Percentiles rank a stretch among this genome's conserved stretches.
phyloP scores from a whole-genome alignment of 2,329 filamentous ascomycete species.

The Xylaria sp. region DNA sequence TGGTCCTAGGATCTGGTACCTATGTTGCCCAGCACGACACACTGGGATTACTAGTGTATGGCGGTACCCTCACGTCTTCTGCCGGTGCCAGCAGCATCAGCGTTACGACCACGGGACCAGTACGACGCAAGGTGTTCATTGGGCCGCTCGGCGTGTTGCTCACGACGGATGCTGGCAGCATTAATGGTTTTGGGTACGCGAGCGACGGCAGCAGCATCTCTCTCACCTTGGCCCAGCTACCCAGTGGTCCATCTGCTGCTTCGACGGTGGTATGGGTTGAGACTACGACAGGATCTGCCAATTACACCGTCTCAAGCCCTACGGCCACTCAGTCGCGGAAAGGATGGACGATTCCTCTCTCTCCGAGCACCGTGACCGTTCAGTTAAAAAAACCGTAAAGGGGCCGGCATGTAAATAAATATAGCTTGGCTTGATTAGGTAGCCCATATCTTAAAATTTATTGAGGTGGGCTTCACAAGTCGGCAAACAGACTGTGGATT shows the following conservation, averaged over 20 bases:
- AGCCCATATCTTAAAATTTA: neutral
- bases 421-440: neutral
- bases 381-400: constrained; percentile 33
- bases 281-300: constrained; percentile 42
- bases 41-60: constrained; percentile 62
- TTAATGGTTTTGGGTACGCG: constrained; percentile 53
- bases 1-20: constrained; percentile 60
- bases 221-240: constrained; percentile 49
- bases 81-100: constrained; percentile 42
- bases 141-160: constrained; percentile 57
- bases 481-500: no score
- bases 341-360: constrained; percentile 48
- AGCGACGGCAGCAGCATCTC: constrained; percentile 41
- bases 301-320: constrained; percentile 44
- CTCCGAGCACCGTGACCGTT: constrained; percentile 41
- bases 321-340: constrained; percentile 40
- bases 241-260: constrained; percentile 45
- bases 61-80: constrained; percentile 54
- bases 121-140: constrained; percentile 61
- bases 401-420: neutral
- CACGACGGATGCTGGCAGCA: constrained; percentile 57
- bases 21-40: constrained; percentile 60
- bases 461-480: neutral
- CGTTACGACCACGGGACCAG: constrained; percentile 58
- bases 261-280: constrained; percentile 53